Base-by-base conservation (phyloP, 2,329 filamentous ascomycete genomes). In the Beauveria rudraprayagi region DNA sequence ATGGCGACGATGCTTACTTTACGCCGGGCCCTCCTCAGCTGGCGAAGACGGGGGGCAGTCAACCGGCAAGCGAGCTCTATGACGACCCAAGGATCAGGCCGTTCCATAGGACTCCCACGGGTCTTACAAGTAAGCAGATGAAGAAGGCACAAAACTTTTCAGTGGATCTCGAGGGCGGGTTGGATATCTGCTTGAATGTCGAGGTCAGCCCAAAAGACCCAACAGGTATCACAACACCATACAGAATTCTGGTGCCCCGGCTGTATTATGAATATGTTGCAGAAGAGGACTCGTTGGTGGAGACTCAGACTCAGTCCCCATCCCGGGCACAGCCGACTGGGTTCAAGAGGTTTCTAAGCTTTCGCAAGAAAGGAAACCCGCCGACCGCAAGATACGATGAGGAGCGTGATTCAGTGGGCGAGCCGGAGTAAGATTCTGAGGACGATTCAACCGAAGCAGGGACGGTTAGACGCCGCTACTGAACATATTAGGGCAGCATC, bases 131-230 rank as follows among this genome's bases (percentile, higher is more conserved):
- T 2, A 90, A 87, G 69, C 80, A 87, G 66, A 76, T 81, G 66
- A 81, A 79, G 67, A 80, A 82, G 64, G 72, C 78, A 2, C 78
- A 80, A 46, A 77, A 78, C 19, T 78, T 79, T 48, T 80, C 83
- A 10, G 83, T 97, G 62, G 86, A 96, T 69, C 79, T 97, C 0
- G 85, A 94, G 70, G 89, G 88, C 34, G 92, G 91, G 0, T 78
- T 99, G 10, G 92, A 97, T 66, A 87, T 99, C 41, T 89, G 86
- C 56, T 75, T 99, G 48, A 96, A 97, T 67, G 86, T 96, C 64
- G 94, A 99, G 75, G 85, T 97, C 63, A 92, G 88, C 67, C 83
- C 90, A 50, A 86, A 85, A 64, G 92, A 99, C 67, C 93, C 94
- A 0, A 83, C 89, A 0, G 95, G 94, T 16, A 91, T 91, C 65